Base-by-base conservation (phyloP, 768 basidiomycete species). In the Pleurotus sapidus region DNA sequence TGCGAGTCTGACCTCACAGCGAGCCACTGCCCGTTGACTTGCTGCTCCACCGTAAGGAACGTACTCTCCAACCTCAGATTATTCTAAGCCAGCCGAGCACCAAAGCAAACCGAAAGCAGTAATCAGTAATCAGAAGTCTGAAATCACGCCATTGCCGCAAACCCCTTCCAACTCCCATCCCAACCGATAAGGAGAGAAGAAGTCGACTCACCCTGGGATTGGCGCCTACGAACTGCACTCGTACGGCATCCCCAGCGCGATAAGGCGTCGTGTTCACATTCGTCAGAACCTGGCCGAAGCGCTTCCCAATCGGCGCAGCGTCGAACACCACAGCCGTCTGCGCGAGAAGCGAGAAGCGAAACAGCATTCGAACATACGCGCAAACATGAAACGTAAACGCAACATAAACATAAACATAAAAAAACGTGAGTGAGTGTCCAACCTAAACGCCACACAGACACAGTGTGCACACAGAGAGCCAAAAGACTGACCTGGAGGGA, bases 51-150 rank as follows among this genome's bases (percentile, higher is more conserved):
- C 1, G 78, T 82, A 45, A 92, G 71, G 77, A 88, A 91, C 1
- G 89, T 90, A 45, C 77, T 78, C 63, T 90, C 89, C 9, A 91
- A 75, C 20, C 84, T 82, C 30, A 91, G 78, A 64, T 92, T 91
- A 63, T 93, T 93, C 88, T 91, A 40, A 9, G 8, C 30, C 24
- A 4, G 5, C 30, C 24, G 3, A 30, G 40, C 34, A 18, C 60
- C 27, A 47, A 50, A 24, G 18, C 27, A 30, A 8, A 6, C 30
- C 30, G 30, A 34, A 34, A 34, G 3, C 30, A 34, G 30, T 4
- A 9, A 34, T 34, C 30, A 34, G 30, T 11, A 34, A 34, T 34
- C 30, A 9, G 30, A 34, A 11, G 3, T 11, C 30, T 11, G 11
- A 34, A 11, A 34, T 34, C 30, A 34, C 30, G 30, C 30, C 30